Conservation (phyloP, 192 early-diverging fungal species). For the Pilobolus umbonatus region DNA sequence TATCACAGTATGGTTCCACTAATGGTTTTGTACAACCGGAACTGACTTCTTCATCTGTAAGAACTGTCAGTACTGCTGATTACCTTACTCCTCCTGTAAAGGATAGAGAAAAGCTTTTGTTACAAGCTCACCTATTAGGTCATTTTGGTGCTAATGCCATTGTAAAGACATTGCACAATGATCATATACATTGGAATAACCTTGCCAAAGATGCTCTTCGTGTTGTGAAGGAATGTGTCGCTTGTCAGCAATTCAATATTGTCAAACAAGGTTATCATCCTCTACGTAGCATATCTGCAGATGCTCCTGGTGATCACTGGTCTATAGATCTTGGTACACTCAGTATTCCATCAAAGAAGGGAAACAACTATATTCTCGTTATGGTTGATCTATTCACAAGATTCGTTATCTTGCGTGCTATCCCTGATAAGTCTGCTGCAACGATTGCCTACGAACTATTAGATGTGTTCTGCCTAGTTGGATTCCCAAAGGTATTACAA, state of each 20-base stretch:
- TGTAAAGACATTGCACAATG: not conserved
- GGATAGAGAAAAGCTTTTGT: not conserved
- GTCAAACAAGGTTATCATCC: not conserved
- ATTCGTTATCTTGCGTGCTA: slow-evolving; percentile 15
- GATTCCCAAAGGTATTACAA: slow-evolving; percentile 31
- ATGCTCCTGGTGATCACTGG: not conserved
- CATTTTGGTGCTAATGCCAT: not conserved
- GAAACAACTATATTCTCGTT: not conserved
- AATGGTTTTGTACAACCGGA: too few species aligned
- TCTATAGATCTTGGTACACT: not conserved
- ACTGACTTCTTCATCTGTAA: too few species aligned
- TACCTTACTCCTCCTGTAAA: not conserved
- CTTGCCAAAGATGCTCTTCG: not conserved
- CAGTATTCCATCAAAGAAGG: not conserved
- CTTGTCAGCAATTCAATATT: not conserved
- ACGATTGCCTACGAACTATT: slow-evolving; percentile 10
- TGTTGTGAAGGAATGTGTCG: not conserved
- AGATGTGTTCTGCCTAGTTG: slow-evolving; percentile 19
- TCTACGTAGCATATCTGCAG: not conserved
- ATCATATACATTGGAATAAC: not conserved
- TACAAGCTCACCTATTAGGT: not conserved
- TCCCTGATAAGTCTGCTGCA: slow-evolving; percentile 13
- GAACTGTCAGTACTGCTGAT: not conserved
- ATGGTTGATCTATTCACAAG: slow-evolving; percentile 34
- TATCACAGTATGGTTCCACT: too few species aligned